Conservation (phyloP, 176 grass and related monocot genomes). For the Poa pratensis region DNA sequence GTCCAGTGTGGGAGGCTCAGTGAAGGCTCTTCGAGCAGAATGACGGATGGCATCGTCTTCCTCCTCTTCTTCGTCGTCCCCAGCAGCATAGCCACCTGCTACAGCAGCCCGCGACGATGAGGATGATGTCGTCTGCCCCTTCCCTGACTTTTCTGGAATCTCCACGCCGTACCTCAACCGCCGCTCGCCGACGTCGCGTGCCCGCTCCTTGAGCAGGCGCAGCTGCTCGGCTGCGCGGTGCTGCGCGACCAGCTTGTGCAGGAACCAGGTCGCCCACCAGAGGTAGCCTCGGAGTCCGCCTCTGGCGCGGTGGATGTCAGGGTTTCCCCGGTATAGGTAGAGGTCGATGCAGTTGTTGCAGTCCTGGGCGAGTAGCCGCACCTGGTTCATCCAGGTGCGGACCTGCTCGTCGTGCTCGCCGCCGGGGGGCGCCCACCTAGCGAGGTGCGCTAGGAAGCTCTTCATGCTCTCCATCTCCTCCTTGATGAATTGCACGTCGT, state of each 20-base stretch:
- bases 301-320: neutral
- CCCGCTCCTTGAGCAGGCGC: neutral
- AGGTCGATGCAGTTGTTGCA: conserved; percentile 23
- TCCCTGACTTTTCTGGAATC: neutral
- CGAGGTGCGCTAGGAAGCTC: conserved; percentile 32
- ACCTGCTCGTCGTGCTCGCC: conserved; percentile 11
- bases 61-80: neutral
- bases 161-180: conserved; percentile 18
- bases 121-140: neutral
- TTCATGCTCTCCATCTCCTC: conserved; percentile 24
- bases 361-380: conserved; percentile 11
- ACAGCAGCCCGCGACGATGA: neutral
- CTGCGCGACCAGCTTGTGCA: neutral
- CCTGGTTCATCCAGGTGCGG: conserved; percentile 30
- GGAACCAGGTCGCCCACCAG: neutral
- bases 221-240: neutral
- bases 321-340: neutral
- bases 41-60: too few species aligned
- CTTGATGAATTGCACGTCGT: neutral
- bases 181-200: neutral
- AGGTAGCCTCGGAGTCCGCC: neutral
- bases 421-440: neutral
- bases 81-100: neutral
- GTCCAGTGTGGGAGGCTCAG: neutral
- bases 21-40: neutral